Percentiles rank a stretch among this genome's conserved stretches.
Evolutionary conservation across 2,329 filamentous ascomycete species (phyloP).

Genomic region (Trichophyton schoenleinii): DNA sequence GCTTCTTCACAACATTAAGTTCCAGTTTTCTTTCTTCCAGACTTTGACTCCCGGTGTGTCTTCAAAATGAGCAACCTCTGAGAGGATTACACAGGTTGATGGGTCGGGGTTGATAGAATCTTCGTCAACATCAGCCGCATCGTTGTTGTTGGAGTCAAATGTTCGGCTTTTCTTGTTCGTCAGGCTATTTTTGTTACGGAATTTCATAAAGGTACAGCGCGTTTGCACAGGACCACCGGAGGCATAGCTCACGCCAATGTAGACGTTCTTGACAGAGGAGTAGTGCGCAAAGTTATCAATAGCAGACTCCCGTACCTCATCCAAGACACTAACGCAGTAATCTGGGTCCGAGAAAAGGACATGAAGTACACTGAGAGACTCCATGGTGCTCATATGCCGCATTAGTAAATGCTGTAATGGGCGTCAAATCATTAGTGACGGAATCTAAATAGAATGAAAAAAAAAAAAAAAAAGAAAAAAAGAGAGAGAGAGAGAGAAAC

Average conservation of each 20-base stretch:
- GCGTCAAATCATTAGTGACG: neutral
- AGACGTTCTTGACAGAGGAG: conserved; percentile 14
- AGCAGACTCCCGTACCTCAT: conserved; percentile 15
- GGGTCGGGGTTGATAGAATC: neutral
- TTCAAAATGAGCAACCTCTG: conserved; percentile 9
- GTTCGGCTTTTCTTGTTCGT: neutral
- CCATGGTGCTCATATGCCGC: conserved; percentile 14
- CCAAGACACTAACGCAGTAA: conserved; percentile 11
- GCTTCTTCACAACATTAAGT: neutral
- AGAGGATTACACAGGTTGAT: neutral
- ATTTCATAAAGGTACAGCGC: neutral
- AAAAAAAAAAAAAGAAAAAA: neutral
- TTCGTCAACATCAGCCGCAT: conserved; percentile 3
- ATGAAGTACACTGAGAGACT: conserved; percentile 16
- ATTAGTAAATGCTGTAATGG: conserved; percentile 15
- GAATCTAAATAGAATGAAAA: neutral
- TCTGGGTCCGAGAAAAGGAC: conserved; percentile 14
- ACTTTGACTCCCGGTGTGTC: conserved; percentile 16
- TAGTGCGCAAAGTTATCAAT: conserved; percentile 16
- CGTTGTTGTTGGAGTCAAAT: neutral
- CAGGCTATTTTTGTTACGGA: neutral
- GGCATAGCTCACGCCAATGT: conserved; percentile 16
- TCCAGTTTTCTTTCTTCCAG: conserved; percentile 18
- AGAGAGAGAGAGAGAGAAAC: too few species aligned
- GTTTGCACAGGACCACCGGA: conserved; percentile 9